Evolutionary conservation across 2,329 filamentous ascomycete genomes (phyloP).

Genomic region (Ambrosiella cleistominuta): DNA sequence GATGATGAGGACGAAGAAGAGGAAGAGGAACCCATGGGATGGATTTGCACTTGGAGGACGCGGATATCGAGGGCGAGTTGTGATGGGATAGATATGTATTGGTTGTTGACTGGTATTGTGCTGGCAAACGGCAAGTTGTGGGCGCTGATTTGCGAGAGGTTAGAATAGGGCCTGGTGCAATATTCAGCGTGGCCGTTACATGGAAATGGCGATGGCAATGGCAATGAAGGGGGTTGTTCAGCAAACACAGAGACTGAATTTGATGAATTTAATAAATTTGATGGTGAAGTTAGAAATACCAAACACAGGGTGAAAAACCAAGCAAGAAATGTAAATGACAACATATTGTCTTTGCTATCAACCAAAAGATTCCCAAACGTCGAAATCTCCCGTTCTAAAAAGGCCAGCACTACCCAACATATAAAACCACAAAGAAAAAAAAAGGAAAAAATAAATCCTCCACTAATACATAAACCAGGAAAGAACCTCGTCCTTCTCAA

Average conservation of each 20-base stretch:
- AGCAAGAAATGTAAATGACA: no score
- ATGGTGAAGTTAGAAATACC: no score
- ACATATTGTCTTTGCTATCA: no score
- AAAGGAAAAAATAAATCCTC: no score
- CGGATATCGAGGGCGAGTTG: slow-evolving; percentile 46
- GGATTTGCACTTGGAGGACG: slow-evolving; percentile 47
- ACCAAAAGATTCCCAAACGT: no score
- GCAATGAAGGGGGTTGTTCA: background rate
- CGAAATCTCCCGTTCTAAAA: no score
- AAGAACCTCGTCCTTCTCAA: no score
- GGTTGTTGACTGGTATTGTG: slow-evolving; percentile 35
- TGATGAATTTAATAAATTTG: background rate
- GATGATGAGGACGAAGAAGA: no score
- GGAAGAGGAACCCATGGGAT: slow-evolving; percentile 23
- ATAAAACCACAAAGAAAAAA: no score
- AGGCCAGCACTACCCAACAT: no score
- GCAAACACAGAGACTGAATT: background rate
- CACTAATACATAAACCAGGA: no score
- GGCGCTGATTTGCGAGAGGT: slow-evolving; percentile 43
- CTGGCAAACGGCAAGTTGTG: slow-evolving; percentile 52
- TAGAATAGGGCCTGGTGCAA: slow-evolving; percentile 39
- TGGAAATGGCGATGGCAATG: background rate
- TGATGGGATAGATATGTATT: slow-evolving; percentile 37
- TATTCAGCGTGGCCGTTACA: slow-evolving; percentile 43
- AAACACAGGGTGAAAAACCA: no score